These are phyloP conservation scores for Scedosporium apiospermum DNA, from an alignment of 2,329 filamentous ascomycete species.

Conservation along the genomic window DNA sequence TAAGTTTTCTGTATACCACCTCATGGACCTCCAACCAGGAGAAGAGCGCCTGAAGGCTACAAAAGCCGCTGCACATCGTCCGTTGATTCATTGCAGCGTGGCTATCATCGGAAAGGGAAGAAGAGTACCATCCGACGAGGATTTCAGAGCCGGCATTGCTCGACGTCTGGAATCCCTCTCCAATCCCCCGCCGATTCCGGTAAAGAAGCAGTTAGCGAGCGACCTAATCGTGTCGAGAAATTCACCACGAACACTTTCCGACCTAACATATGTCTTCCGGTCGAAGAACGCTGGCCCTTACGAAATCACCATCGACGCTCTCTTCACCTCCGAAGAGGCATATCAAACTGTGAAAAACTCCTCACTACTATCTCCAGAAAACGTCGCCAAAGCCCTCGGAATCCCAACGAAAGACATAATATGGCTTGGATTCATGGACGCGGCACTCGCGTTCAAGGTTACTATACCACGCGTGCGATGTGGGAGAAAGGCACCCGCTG, in stretches of 20 bases:
- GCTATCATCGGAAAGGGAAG: background rate
- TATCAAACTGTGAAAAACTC: slow-evolving; percentile 26
- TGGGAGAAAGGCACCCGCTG: slow-evolving; percentile 11
- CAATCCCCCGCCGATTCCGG: background rate
- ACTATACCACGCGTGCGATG: slow-evolving; percentile 21
- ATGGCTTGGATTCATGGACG: slow-evolving; percentile 32
- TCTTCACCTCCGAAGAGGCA: slow-evolving; percentile 27
- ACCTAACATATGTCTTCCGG: slow-evolving; percentile 31
- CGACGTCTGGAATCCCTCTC: background rate
- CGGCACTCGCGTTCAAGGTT: slow-evolving; percentile 35
- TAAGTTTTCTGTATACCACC: slow-evolving; percentile 38
- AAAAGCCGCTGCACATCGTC: background rate
- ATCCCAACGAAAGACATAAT: slow-evolving; percentile 19
- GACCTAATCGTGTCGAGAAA: slow-evolving; percentile 2
- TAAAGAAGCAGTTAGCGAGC: background rate
- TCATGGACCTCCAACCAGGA: slow-evolving; percentile 28
- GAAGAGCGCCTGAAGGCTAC: slow-evolving; percentile 14
- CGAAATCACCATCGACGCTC: slow-evolving; percentile 41
- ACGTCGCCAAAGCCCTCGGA: slow-evolving; percentile 18
- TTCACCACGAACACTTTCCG: slow-evolving; percentile 13
- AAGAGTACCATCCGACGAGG: background rate
- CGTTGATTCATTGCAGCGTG: background rate
- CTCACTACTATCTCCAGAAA: slow-evolving; percentile 21
- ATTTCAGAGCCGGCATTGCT: background rate
- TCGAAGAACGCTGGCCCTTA: slow-evolving; percentile 43